Evolutionary conservation across 768 basidiomycete genomes (phyloP).

Genomic region (Suillus cothurnatus): DNA sequence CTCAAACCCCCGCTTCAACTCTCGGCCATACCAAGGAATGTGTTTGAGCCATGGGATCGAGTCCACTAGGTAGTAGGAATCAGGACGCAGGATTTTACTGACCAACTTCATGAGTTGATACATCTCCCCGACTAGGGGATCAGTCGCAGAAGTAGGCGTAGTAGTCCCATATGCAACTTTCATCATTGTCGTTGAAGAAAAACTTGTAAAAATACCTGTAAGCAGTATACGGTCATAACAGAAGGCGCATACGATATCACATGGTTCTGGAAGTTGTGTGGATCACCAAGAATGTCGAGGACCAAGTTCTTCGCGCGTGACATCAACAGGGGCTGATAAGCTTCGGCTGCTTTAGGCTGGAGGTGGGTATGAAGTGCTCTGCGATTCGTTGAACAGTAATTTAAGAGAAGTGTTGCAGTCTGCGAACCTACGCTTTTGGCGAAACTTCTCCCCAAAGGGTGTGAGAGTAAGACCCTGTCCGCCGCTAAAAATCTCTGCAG

Average conservation of each 20-base stretch:
- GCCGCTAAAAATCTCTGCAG: neutral
- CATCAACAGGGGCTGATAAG: neutral
- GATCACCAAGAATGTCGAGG: neutral
- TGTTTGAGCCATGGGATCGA: neutral
- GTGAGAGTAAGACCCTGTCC: neutral
- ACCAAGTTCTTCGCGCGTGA: neutral
- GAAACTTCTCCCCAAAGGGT: neutral
- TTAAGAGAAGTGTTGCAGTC: neutral
- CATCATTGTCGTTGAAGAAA: neutral
- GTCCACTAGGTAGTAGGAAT: neutral
- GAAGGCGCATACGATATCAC: neutral
- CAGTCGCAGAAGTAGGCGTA: neutral
- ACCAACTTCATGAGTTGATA: conserved; percentile 11
- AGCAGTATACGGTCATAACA: neutral
- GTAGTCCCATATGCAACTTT: neutral
- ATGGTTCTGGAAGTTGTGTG: neutral
- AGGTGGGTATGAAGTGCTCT: neutral
- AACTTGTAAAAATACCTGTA: neutral
- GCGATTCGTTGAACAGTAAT: neutral
- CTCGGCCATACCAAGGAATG: neutral
- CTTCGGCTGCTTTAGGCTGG: neutral
- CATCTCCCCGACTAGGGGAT: neutral
- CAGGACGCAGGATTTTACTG: conserved; percentile 10
- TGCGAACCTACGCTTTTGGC: neutral
- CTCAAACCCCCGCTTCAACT: neutral